Percentiles rank a stretch among this genome's conserved stretches.
phyloP scores from a whole-genome alignment of 345 rosid species.

The Lepidium sativum region DNA sequence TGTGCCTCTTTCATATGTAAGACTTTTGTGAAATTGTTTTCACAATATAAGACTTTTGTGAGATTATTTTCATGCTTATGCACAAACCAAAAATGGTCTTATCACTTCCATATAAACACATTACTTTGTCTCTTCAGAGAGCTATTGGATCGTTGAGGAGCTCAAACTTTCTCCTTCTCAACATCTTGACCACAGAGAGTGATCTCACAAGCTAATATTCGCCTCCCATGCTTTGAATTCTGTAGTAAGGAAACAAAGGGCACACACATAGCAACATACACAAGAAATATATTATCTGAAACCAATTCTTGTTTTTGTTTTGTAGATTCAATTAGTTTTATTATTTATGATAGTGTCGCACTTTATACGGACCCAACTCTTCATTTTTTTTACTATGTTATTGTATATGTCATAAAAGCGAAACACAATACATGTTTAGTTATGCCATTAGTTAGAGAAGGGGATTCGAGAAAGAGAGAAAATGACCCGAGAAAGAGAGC shows the following conservation, averaged over 20 bases:
- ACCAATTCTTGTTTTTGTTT: constrained; percentile 9
- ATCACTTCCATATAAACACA: constrained; percentile 29
- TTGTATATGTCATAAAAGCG: constrained; percentile 14
- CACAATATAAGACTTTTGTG: no score
- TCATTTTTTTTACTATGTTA: background rate
- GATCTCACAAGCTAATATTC: background rate
- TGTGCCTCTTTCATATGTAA: no score
- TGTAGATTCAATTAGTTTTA: constrained; percentile 19
- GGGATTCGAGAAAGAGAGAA: no score
- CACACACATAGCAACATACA: constrained; percentile 3
- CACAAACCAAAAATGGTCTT: constrained; percentile 55
- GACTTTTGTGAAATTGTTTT: no score
- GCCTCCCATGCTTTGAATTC: background rate
- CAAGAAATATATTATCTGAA: constrained; percentile 2
- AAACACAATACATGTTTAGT: background rate
- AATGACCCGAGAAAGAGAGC: no score
- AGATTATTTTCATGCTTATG: constrained; percentile 78
- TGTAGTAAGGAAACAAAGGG: background rate
- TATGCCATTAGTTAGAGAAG: background rate
- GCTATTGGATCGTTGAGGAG: background rate
- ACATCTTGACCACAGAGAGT: background rate
- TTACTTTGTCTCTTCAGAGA: constrained; percentile 9
- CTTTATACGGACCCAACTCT: constrained; percentile 14
- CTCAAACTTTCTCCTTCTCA: background rate
- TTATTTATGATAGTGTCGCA: constrained; percentile 9